Base-by-base conservation (phyloP, 2,329 filamentous ascomycete genomes). In the Orbilia oligospora region DNA sequence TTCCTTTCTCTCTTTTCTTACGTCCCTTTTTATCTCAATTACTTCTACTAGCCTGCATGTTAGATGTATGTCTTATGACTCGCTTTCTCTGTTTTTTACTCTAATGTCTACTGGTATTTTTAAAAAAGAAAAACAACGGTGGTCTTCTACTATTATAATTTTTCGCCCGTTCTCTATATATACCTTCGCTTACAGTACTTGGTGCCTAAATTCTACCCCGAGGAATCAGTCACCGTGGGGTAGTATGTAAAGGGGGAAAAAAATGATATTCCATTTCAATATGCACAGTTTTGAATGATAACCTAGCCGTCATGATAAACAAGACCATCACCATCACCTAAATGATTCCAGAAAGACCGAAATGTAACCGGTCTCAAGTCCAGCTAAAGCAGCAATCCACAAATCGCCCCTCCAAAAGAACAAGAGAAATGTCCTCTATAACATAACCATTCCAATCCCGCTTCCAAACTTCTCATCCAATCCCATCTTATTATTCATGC, bases 381-480 rank as follows among this genome's bases (percentile, higher is more conserved):
- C 16, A 46, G 44, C 44, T 46, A 46, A 46, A 46, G 44, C 44
- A 46, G 18, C n/a, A 20, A 8, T 46, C 51, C 1, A 55, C 51
- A 33, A 33, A 16, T 14, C 38, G 9, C 38, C 38, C 38, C 12
- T 16, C 12, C 9, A 9, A 55, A 55, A 5, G 18, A 48, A 22
- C 4, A 48, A 48, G 18, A 27, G 24, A 38, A 56, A 36, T 30
- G 6, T 3, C 20, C 8, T 30, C 46, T 83, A 92, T 82, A 92
- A 86, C 90, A 97, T 94, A 24, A 97, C 93, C 83, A 97, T 89
- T 46, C 96, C 96, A 76, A 99, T 90, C 0, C 96, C 95, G 82
- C 94, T 96, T 83, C 94, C 89, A 80, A 89, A 88, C 72, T 91
- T 90, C 81, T 91, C 89, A 83, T 97, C 94, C 46, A 95, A 87